Conservation (phyloP, 768 basidiomycete species). For the Kwoniella heveanensis region DNA sequence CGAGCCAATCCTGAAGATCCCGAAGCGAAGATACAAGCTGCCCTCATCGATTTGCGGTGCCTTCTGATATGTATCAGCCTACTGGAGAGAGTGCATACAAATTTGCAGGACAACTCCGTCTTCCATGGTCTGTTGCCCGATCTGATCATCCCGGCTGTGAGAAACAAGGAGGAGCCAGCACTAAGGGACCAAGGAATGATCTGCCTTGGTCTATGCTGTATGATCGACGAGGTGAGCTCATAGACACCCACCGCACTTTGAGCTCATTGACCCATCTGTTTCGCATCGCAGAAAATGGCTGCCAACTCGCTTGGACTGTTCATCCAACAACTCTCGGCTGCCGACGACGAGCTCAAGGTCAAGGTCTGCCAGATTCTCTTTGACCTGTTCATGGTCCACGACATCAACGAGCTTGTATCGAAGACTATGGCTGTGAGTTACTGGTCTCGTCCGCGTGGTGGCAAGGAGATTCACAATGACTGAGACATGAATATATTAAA, state of each 20-base stretch:
- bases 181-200: slow-evolving; percentile 79
- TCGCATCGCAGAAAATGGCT: slow-evolving; percentile 58
- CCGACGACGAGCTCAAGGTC: slow-evolving; percentile 68
- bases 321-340: slow-evolving; percentile 68
- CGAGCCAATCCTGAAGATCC: slow-evolving; percentile 56
- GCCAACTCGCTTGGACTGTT: slow-evolving; percentile 76
- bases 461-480: not conserved
- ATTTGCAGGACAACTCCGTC: slow-evolving; percentile 67
- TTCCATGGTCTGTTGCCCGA: slow-evolving; percentile 72
- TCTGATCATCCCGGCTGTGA: slow-evolving; percentile 85
- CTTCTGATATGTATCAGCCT: slow-evolving; percentile 76
- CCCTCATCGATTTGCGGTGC: slow-evolving; percentile 73
- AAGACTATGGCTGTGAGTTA: slow-evolving; percentile 52
- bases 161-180: slow-evolving; percentile 74
- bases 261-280: not conserved
- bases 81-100: slow-evolving; percentile 80
- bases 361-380: slow-evolving; percentile 78
- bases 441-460: too few relatives aligned
- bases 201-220: slow-evolving; percentile 78
- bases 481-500: not conserved
- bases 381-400: slow-evolving; percentile 83
- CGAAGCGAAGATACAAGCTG: slow-evolving; percentile 65
- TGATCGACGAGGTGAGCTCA: slow-evolving; percentile 65
- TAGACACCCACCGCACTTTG: not conserved
- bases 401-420: slow-evolving; percentile 59